These are phyloP conservation scores for Tulasnella sp. DNA, from an alignment of 768 basidiomycete species.

Conservation along the genomic window DNA sequence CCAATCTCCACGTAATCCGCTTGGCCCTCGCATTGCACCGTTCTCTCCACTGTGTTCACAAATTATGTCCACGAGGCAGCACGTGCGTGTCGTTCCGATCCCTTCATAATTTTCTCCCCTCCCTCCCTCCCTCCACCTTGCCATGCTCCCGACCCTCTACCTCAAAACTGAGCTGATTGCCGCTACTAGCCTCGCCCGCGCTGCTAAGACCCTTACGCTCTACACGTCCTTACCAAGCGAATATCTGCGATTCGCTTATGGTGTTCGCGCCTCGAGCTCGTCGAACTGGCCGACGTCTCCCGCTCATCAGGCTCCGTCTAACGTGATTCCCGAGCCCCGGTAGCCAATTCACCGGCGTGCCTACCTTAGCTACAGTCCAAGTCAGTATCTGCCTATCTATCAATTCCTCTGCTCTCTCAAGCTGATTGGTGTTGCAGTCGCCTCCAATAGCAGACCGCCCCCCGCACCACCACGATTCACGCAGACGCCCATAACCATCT, in stretches of 20 bases:
- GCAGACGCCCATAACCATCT: neutral
- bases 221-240: conserved; percentile 1
- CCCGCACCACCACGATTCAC: neutral
- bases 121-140: too few relatives aligned
- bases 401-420: neutral
- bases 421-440: too few relatives aligned
- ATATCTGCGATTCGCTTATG: neutral
- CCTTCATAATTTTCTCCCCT: neutral
- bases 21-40: too few relatives aligned
- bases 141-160: conserved; percentile 15
- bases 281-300: neutral
- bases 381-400: neutral
- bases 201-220: conserved; percentile 17
- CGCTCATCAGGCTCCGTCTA: conserved; percentile 7
- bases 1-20: too few relatives aligned
- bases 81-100: neutral
- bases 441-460: too few relatives aligned
- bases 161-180: neutral
- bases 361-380: conserved; percentile 30
- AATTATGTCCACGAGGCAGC: conserved; percentile 1
- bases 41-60: too few relatives aligned
- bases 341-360: conserved; percentile 19
- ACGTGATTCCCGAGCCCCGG: conserved; percentile 21
- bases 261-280: neutral
- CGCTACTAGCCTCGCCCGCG: neutral